Conservation (phyloP, 352 stramenopile species). For the Phytophthora colocasiae region DNA sequence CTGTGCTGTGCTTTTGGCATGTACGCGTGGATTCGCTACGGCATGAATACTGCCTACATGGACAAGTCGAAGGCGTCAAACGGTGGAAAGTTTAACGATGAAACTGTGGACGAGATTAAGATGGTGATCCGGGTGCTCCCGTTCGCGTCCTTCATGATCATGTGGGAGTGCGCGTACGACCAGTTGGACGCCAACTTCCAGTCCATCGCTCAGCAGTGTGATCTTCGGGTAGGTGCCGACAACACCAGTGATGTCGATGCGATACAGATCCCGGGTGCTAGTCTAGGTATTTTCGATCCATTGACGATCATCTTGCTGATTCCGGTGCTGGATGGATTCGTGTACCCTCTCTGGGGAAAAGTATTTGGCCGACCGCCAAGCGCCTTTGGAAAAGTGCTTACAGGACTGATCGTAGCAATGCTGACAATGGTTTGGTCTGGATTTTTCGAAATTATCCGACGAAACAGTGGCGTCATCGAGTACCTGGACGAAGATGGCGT, state of each 20-base stretch:
- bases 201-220: conserved; percentile 87
- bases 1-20: conserved; percentile 76
- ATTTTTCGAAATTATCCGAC: conserved; percentile 81
- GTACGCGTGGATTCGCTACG: conserved; percentile 86
- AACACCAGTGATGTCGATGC: conserved; percentile 37
- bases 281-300: conserved; percentile 87
- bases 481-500: conserved; percentile 40
- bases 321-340: conserved; percentile 69
- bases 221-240: conserved; percentile 62
- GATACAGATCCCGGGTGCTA: conserved; percentile 75
- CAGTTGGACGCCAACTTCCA: conserved; percentile 90
- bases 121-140: conserved; percentile 86
- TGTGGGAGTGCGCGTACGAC: conserved; percentile 90
- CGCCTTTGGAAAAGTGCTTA: conserved; percentile 84
- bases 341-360: conserved; percentile 75
- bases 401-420: conserved; percentile 75
- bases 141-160: conserved; percentile 91
- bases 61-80: conserved; percentile 89
- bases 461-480: conserved; percentile 52
- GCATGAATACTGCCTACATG: conserved; percentile 83
- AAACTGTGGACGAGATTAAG: conserved; percentile 88
- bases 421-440: conserved; percentile 88
- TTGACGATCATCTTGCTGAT: conserved; percentile 87
- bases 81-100: conserved; percentile 79
- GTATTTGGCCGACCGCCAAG: conserved; percentile 65